phyloP scores from a whole-genome alignment of 768 basidiomycete species.

The Psilocybe cyanescens region DNA sequence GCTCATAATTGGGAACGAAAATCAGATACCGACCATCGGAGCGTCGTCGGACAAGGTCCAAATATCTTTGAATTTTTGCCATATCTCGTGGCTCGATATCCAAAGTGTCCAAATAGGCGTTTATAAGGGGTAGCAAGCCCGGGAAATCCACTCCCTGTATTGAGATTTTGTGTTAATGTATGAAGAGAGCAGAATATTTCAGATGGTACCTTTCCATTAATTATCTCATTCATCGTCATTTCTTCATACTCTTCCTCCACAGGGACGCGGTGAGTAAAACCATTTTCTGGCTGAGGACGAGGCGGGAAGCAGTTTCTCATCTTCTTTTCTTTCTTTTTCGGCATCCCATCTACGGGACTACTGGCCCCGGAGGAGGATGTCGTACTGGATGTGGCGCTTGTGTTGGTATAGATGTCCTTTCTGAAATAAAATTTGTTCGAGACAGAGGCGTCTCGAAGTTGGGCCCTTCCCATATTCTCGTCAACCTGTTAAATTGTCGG shows the following conservation, averaged over 20 bases:
- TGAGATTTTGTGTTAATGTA: not conserved
- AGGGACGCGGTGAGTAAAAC: conserved; percentile 37
- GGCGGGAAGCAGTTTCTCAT: conserved; percentile 75
- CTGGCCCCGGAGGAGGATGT: conserved; percentile 50
- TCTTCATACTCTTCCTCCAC: conserved; percentile 89
- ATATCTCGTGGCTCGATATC: conserved; percentile 69
- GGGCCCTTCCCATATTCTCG: conserved; percentile 93
- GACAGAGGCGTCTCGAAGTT: conserved; percentile 76
- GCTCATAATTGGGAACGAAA: not conserved
- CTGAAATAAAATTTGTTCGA: conserved; percentile 89
- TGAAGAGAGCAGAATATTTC: not conserved
- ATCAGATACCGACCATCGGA: conserved; percentile 67
- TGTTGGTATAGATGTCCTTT: conserved; percentile 76
- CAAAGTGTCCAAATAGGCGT: conserved; percentile 84
- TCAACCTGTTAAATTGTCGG: conserved; percentile 69
- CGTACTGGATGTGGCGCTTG: conserved; percentile 43
- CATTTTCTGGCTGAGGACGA: conserved; percentile 55
- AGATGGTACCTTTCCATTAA: conserved; percentile 81
- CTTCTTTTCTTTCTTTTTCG: conserved; percentile 61
- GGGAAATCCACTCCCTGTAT: conserved; percentile 67
- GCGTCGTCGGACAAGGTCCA: conserved; percentile 77
- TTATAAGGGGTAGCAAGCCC: conserved; percentile 80
- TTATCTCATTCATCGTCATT: conserved; percentile 90
- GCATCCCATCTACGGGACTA: conserved; percentile 37
- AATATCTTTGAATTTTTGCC: conserved; percentile 70